Evolutionary conservation across 495 filamentous ascomycete genomes (phyloP).

Genomic region (Physcia stellaris): DNA sequence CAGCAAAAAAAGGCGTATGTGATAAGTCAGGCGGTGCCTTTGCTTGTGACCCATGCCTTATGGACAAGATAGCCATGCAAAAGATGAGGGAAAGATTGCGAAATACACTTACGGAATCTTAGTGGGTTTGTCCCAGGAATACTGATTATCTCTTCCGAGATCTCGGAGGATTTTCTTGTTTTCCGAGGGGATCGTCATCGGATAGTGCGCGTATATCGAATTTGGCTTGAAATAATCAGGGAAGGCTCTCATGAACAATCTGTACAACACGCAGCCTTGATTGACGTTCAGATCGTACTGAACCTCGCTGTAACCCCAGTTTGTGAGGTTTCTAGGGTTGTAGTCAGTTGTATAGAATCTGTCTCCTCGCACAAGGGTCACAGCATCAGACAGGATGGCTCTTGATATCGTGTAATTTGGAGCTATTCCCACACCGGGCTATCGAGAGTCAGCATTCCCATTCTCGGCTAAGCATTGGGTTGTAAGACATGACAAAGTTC

Average conservation of each 20-base stretch:
- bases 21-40: no score
- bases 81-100: no score
- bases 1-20: no score
- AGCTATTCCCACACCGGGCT: slow-evolving; percentile 41
- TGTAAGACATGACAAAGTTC: neutral
- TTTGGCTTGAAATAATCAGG: slow-evolving; percentile 66
- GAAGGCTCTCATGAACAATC: slow-evolving; percentile 66
- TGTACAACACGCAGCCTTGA: slow-evolving; percentile 77
- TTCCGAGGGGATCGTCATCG: slow-evolving; percentile 65
- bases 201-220: slow-evolving; percentile 80
- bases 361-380: slow-evolving; percentile 39
- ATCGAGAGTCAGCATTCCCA: no score
- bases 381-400: slow-evolving; percentile 40
- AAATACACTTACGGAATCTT: no score
- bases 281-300: slow-evolving; percentile 60
- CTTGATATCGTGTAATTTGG: slow-evolving; percentile 45
- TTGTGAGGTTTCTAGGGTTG: neutral
- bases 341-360: slow-evolving; percentile 29
- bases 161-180: slow-evolving; percentile 59
- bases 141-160: slow-evolving; percentile 57
- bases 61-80: no score
- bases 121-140: slow-evolving; percentile 52
- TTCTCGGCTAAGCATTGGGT: no score
- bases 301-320: slow-evolving; percentile 54
- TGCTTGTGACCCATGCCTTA: no score